These are phyloP conservation scores for Rhodotorula diobovata DNA, from an alignment of 768 basidiomycete genomes.

Conservation along the genomic window DNA sequence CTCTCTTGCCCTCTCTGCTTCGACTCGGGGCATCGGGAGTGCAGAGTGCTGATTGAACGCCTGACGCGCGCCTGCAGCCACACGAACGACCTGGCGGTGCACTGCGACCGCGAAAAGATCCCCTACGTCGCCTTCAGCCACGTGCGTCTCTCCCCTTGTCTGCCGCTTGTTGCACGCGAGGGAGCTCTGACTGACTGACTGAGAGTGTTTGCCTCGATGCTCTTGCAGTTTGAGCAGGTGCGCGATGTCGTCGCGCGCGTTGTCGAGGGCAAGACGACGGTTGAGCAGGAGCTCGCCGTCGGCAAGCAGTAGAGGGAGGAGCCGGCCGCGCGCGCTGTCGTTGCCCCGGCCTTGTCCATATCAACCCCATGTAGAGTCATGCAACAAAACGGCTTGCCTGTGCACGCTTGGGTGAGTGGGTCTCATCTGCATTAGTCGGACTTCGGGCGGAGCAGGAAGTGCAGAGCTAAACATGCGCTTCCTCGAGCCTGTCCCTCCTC, in stretches of 20 bases:
- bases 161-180: slow-evolving; percentile 13
- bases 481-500: too few species aligned
- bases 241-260: slow-evolving; percentile 61
- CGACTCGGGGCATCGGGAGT: not conserved
- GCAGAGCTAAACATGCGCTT: too few species aligned
- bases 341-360: not conserved
- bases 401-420: not conserved
- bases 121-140: slow-evolving; percentile 66
- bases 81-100: slow-evolving; percentile 72
- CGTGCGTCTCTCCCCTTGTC: slow-evolving; percentile 52
- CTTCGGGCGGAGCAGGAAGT: too few species aligned
- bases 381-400: not conserved
- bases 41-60: not conserved
- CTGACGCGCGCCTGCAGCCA: slow-evolving; percentile 1
- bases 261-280: slow-evolving; percentile 64
- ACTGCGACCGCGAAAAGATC: slow-evolving; percentile 74
- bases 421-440: not conserved
- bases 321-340: not conserved
- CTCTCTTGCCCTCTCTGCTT: not conserved
- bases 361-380: not conserved
- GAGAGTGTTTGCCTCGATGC: too few species aligned
- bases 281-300: slow-evolving; percentile 43
- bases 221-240: slow-evolving; percentile 54
- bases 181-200: not conserved
- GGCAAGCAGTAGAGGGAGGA: slow-evolving; percentile 8